Evolutionary conservation across 2,329 filamentous ascomycete genomes (phyloP).

Genomic region (Microsporum ferrugineum): DNA sequence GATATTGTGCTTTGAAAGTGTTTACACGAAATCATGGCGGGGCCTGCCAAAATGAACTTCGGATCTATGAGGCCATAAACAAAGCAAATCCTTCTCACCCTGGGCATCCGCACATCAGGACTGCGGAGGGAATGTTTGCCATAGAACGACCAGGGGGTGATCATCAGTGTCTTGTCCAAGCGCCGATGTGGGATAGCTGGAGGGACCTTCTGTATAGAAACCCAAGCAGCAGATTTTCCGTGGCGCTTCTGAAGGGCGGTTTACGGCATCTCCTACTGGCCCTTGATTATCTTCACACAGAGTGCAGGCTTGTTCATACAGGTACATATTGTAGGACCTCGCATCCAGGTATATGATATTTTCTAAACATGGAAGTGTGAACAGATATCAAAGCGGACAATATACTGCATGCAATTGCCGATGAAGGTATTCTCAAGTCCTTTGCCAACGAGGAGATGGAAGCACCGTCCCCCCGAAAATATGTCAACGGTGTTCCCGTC

Average conservation of each 20-base stretch:
- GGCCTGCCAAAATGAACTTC: slow-evolving; percentile 18
- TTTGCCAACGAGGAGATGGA: slow-evolving; percentile 6
- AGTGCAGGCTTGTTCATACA: slow-evolving; percentile 6
- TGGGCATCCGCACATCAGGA: slow-evolving; percentile 22
- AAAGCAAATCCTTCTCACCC: slow-evolving; percentile 19
- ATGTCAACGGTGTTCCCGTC: slow-evolving; percentile 16
- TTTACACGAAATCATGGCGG: slow-evolving; percentile 15
- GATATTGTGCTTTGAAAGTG: slow-evolving; percentile 19
- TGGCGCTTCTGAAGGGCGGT: slow-evolving; percentile 6
- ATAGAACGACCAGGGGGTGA: slow-evolving; percentile 19
- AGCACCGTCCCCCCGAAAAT: slow-evolving; percentile 6
- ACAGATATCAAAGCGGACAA: slow-evolving; percentile 8
- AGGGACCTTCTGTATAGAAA: slow-evolving; percentile 24
- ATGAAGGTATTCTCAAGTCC: slow-evolving; percentile 3
- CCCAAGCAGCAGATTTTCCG: slow-evolving; percentile 16
- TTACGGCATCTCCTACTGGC: slow-evolving; percentile 7
- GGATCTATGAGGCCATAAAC: slow-evolving; percentile 22
- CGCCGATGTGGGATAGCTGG: slow-evolving; percentile 22
- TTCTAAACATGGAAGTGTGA: not conserved
- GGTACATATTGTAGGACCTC: not conserved
- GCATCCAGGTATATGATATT: not conserved
- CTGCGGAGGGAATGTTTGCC: slow-evolving; percentile 23
- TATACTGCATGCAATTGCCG: slow-evolving; percentile 3
- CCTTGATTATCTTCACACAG: slow-evolving; percentile 9
- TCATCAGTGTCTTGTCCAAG: slow-evolving; percentile 23